Conservation (phyloP, 768 basidiomycete genomes). For the Macrolepiota dolichaula region DNA sequence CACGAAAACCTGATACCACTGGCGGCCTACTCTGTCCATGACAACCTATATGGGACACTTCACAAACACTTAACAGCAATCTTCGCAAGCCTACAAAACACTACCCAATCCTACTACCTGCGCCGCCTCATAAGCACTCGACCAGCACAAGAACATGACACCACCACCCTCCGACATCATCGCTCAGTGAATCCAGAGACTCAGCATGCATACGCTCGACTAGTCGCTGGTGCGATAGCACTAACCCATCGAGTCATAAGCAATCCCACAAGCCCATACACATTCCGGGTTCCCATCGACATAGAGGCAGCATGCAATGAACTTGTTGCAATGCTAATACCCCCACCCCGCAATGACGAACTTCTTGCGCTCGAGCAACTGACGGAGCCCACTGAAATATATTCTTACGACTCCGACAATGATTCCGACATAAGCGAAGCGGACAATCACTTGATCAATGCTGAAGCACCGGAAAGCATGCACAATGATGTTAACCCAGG, state of each 20-base stretch:
- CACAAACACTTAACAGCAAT: not conserved
- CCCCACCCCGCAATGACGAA: too few relatives aligned
- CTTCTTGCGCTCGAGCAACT: too few relatives aligned
- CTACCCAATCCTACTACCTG: not conserved
- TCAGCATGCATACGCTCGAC: not conserved
- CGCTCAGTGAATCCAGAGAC: not conserved
- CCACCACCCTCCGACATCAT: conserved; percentile 2
- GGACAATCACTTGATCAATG: too few relatives aligned
- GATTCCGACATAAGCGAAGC: too few relatives aligned
- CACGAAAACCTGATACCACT: conserved; percentile 3
- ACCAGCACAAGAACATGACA: conserved; percentile 10
- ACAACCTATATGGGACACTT: not conserved
- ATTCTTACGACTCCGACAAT: too few relatives aligned
- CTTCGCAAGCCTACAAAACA: not conserved
- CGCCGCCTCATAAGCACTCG: conserved; percentile 13
- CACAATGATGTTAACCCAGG: too few relatives aligned
- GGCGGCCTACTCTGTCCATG: not conserved
- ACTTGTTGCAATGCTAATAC: not conserved
- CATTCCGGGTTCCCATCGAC: not conserved
- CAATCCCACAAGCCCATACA: not conserved
- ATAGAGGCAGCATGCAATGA: not conserved
- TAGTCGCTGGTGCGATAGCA: not conserved
- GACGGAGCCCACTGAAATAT: too few relatives aligned
- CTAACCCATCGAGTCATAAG: not conserved
- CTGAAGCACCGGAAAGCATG: too few relatives aligned